Base-by-base conservation (phyloP, 768 basidiomycete species). In the Agrocybe chaxingu region DNA sequence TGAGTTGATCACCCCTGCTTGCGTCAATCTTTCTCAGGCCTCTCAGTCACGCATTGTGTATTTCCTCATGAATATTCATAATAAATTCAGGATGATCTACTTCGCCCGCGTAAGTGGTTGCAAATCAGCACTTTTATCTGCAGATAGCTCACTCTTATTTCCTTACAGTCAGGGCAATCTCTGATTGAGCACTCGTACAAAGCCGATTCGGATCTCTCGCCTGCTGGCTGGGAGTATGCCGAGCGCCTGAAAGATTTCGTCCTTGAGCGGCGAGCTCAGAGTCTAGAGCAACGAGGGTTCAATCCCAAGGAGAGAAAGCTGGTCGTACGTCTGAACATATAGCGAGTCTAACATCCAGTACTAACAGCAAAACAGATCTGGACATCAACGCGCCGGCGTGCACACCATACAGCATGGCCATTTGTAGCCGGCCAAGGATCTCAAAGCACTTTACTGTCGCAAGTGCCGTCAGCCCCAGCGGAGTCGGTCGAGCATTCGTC, bases 31-130 rank as follows among this genome's bases (percentile, higher is more conserved):
- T 41, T 36, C 38, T 49, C 19, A 30, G 31, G 30, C 11, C 47
- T 1, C 35, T 11, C 68, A 98, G 85, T 92, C 92, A 2, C 76
- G 96, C 52, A 94, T 98, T 52, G 91, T 98, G 19, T 99, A 98
- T 77, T 98, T 97, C 77, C 76, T 99, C 40, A 98, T 98, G 97
- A 99, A 99, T 66, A 98, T 99, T 42, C 96, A 99, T 70, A 98
- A 94, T 62, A 78, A 80, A 55, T 89, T 85, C 64, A 79, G 96
- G 16, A 93, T 87, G 42, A 99, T 99, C 55, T 98, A 95, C 68
- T 98, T 99, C 70, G 96, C 96, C 4, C 75, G 96, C 36, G 95
- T 97, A 63, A 53, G 89, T 66, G 7, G 3, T 46, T 33, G 16
- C 37, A 18, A 45, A 8, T 7, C 36, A 30, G 8, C 37, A 18